A percentile compares a stretch with the other conserved stretches of the same genome.
phyloP scores from a whole-genome alignment of 495 filamentous ascomycete genomes.

The Penicillium subrubescens region DNA sequence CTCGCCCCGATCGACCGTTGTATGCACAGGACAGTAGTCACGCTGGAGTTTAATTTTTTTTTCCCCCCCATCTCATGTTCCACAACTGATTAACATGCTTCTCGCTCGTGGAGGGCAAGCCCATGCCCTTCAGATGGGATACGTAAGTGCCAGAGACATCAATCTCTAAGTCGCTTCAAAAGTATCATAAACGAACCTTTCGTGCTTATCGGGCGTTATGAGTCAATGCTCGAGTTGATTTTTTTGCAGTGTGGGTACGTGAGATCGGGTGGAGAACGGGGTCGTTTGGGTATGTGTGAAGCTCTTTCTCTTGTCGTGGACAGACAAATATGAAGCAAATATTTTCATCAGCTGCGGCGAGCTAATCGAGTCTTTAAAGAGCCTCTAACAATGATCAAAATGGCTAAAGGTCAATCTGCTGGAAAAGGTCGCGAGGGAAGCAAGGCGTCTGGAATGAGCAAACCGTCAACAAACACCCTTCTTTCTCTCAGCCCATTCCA shows the following conservation, averaged over 20 bases:
- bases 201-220: neutral
- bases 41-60: neutral
- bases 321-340: neutral
- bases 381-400: neutral
- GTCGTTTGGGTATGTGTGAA: neutral
- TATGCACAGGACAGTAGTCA: neutral
- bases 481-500: neutral
- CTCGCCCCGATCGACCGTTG: neutral
- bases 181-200: neutral
- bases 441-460: neutral
- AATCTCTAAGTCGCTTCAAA: neutral
- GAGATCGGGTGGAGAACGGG: neutral
- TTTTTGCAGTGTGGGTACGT: neutral
- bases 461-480: neutral
- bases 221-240: neutral
- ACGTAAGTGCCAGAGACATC: neutral
- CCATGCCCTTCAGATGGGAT: neutral
- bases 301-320: neutral
- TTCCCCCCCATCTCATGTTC: neutral
- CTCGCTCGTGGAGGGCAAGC: neutral
- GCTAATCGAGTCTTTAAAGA: neutral
- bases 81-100: neutral
- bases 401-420: neutral
- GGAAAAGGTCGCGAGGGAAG: neutral
- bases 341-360: neutral